A percentile compares a stretch with the other conserved stretches of the same genome.
These are phyloP conservation scores for Ophiostoma ulmi DNA, from an alignment of 2,329 filamentous ascomycete species.

Conservation along the genomic window DNA sequence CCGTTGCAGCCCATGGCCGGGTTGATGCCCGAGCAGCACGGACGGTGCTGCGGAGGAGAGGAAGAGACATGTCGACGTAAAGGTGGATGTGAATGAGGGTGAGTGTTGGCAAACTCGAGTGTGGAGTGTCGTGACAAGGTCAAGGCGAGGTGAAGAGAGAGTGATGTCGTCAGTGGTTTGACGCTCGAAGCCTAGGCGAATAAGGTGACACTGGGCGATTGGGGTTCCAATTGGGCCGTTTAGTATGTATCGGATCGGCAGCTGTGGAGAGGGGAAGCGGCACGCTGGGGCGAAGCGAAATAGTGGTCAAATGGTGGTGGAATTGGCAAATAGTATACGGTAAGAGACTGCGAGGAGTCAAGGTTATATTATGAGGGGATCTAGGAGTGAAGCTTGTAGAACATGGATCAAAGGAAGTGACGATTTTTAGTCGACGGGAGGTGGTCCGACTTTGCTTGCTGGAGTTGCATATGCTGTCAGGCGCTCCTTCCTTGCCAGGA, in stretches of 20 bases:
- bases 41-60: conserved; percentile 45
- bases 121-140: background rate
- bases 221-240: conserved; percentile 7
- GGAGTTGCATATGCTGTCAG: background rate
- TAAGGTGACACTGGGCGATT: conserved; percentile 1
- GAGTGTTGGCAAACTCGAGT: background rate
- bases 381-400: background rate
- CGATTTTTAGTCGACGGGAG: background rate
- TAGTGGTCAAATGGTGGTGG: background rate
- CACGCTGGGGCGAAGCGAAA: background rate
- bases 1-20: conserved; percentile 34
- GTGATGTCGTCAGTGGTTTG: conserved; percentile 4
- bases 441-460: conserved; percentile 7
- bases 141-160: background rate
- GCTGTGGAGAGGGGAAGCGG: conserved; percentile 10
- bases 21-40: conserved; percentile 41
- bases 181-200: background rate
- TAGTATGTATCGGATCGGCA: background rate
- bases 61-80: conserved; percentile 42
- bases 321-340: background rate
- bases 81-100: background rate
- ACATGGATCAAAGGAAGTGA: background rate
- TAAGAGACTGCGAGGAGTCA: background rate
- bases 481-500: conserved; percentile 1
- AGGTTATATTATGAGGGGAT: background rate